A percentile compares a stretch with the other conserved stretches of the same genome.
phyloP scores from a whole-genome alignment of 176 grass and related monocot genomes.

The Paspalum vaginatum region DNA sequence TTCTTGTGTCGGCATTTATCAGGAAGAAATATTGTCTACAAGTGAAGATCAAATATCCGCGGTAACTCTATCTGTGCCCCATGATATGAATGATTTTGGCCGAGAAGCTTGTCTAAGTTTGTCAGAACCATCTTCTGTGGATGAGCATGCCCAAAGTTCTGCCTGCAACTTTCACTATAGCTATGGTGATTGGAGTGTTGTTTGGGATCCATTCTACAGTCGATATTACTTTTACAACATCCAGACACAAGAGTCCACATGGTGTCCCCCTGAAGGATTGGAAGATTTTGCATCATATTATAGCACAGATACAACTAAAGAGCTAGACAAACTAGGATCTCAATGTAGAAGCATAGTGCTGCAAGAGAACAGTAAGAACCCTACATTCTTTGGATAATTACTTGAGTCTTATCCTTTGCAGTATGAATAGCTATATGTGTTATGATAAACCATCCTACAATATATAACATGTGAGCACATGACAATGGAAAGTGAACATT shows the following conservation, averaged over 20 bases:
- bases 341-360: conserved; percentile 36
- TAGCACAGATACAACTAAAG: conserved; percentile 43
- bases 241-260: conserved; percentile 76
- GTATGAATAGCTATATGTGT: neutral
- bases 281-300: conserved; percentile 55
- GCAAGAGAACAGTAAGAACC: conserved; percentile 39
- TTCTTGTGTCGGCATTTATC: conserved; percentile 38
- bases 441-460: conserved; percentile 29
- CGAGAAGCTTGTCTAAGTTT: conserved; percentile 8
- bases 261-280: conserved; percentile 80
- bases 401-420: neutral
- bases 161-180: conserved; percentile 49
- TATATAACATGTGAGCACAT: conserved; percentile 13
- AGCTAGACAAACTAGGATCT: conserved; percentile 23
- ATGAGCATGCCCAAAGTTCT: conserved; percentile 38
- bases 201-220: conserved; percentile 83
- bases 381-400: conserved; percentile 11
- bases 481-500: conserved; percentile 35
- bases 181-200: conserved; percentile 72
- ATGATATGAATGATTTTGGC: conserved; percentile 38
- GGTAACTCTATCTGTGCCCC: conserved; percentile 21
- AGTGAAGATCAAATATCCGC: conserved; percentile 41
- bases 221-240: conserved; percentile 85
- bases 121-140: conserved; percentile 41
- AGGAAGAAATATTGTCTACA: conserved; percentile 31